These are phyloP conservation scores for Chrysoporthe cubensis DNA, from an alignment of 2,329 filamentous ascomycete species.

Conservation along the genomic window DNA sequence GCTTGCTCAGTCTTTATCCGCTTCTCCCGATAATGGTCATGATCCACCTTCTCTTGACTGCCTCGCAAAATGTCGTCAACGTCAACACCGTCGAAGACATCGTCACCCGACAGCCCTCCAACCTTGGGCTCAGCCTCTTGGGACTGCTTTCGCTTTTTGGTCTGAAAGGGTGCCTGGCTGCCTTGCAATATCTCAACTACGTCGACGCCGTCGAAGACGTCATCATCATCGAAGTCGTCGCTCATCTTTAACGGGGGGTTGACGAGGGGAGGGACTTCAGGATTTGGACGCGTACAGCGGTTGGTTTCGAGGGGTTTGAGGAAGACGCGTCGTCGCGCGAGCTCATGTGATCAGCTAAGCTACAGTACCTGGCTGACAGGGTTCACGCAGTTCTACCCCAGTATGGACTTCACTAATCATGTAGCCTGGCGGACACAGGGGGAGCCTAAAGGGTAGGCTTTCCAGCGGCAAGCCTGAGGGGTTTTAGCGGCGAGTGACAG, in stretches of 20 bases:
- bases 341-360: not conserved
- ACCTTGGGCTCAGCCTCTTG: not conserved
- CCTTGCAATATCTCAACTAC: slow-evolving; percentile 21
- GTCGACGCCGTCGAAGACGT: slow-evolving; percentile 38
- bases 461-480: not conserved
- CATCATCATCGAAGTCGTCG: slow-evolving; percentile 39
- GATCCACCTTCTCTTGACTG: not conserved
- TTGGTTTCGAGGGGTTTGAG: not conserved
- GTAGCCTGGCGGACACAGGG: not conserved
- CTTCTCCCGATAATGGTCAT: not conserved
- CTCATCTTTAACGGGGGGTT: slow-evolving; percentile 9
- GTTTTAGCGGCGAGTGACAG: not conserved
- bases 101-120: not conserved
- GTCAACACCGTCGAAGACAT: not conserved
- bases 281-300: not conserved
- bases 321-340: slow-evolving; percentile 1
- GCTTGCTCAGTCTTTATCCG: not conserved
- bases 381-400: no score
- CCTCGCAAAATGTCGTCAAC: not conserved
- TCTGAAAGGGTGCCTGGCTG: slow-evolving; percentile 22
- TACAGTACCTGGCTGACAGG: no score
- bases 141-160: not conserved
- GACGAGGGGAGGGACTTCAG: not conserved
- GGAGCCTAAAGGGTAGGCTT: not conserved
- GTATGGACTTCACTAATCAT: not conserved